A percentile compares a stretch with the other conserved stretches of the same genome.
These are phyloP conservation scores for Vitis rotundifolia DNA, from an alignment of 164 flowering plant genomes.

Conservation along the genomic window DNA sequence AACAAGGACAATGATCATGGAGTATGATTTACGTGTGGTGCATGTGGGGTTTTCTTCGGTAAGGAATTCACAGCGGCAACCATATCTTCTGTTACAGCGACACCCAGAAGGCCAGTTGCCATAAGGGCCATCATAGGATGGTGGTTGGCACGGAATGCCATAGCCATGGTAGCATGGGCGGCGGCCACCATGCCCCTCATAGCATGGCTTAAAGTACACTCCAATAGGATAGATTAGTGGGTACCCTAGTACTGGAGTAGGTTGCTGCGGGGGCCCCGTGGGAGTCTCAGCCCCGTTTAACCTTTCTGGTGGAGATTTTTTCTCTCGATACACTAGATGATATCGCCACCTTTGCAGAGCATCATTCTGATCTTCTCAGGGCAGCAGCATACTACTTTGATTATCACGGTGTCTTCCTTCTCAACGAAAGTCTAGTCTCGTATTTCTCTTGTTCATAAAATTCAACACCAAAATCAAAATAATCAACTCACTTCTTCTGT, in stretches of 20 bases:
- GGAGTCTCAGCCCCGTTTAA: slow-evolving; percentile 5
- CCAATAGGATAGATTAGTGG: background rate
- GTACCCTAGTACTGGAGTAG: slow-evolving; percentile 1
- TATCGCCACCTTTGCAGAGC: slow-evolving; percentile 47
- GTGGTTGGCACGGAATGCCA: no score
- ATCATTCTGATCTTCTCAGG: slow-evolving; percentile 57
- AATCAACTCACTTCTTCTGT: background rate
- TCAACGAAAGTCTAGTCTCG: slow-evolving; percentile 55
- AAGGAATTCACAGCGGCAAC: background rate
- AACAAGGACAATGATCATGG: background rate
- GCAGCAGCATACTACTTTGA: slow-evolving; percentile 50
- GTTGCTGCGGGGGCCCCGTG: background rate
- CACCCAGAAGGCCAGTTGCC: background rate
- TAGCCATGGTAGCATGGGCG: no score
- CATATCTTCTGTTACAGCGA: slow-evolving; percentile 4
- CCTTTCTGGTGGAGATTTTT: slow-evolving; percentile 6
- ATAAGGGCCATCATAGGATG: background rate
- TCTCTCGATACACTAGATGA: slow-evolving; percentile 49
- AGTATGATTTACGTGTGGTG: no score
- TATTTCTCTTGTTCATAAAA: slow-evolving; percentile 52
- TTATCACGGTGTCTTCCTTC: slow-evolving; percentile 50
- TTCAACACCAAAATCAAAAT: background rate
- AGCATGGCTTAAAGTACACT: no score
- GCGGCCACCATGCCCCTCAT: no score
- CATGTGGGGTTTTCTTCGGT: no score